These are phyloP conservation scores for Oleoguttula mirabilis DNA, from an alignment of 495 filamentous ascomycete species.

Conservation along the genomic window DNA sequence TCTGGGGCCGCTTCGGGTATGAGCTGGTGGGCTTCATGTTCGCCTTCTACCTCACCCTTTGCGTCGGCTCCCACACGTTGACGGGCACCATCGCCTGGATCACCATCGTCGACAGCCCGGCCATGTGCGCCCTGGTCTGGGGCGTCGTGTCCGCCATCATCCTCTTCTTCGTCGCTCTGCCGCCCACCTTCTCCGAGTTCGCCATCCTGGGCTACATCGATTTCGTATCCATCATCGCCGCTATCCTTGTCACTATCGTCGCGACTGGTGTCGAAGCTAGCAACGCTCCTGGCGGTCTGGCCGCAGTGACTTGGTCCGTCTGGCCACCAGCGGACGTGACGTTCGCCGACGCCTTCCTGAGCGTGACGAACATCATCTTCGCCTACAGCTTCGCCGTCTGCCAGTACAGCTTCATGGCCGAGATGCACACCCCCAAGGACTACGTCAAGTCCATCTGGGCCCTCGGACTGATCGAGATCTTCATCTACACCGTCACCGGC, in stretches of 20 bases:
- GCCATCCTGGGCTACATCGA: slow-evolving; percentile 24
- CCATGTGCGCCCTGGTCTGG: slow-evolving; percentile 22
- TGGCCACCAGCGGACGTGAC: slow-evolving; percentile 23
- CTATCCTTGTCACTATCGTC: slow-evolving; percentile 24
- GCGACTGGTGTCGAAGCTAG: slow-evolving; percentile 18
- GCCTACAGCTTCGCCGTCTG: slow-evolving; percentile 16
- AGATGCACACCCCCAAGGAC: slow-evolving; percentile 29
- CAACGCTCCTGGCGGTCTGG: slow-evolving; percentile 26
- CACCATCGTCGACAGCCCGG: slow-evolving; percentile 16
- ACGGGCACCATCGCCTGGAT: slow-evolving; percentile 25
- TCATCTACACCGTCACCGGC: slow-evolving; percentile 27
- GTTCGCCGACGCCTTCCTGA: slow-evolving; percentile 28
- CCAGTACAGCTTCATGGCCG: slow-evolving; percentile 17
- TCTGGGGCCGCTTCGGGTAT: slow-evolving; percentile 11
- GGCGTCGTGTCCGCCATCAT: slow-evolving; percentile 21
- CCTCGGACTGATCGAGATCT: slow-evolving; percentile 25
- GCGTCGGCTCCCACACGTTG: slow-evolving; percentile 21
- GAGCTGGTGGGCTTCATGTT: slow-evolving; percentile 22
- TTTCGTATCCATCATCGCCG: slow-evolving; percentile 19
- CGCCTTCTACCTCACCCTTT: slow-evolving; percentile 18
- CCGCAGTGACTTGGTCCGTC: slow-evolving; percentile 26
- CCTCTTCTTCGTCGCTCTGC: slow-evolving; percentile 20
- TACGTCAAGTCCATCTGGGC: slow-evolving; percentile 29
- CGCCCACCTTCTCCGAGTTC: slow-evolving; percentile 35
- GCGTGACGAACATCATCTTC: slow-evolving; percentile 10